These are phyloP conservation scores for Heritiera fomes DNA, from an alignment of 345 rosid genomes.

Conservation along the genomic window DNA sequence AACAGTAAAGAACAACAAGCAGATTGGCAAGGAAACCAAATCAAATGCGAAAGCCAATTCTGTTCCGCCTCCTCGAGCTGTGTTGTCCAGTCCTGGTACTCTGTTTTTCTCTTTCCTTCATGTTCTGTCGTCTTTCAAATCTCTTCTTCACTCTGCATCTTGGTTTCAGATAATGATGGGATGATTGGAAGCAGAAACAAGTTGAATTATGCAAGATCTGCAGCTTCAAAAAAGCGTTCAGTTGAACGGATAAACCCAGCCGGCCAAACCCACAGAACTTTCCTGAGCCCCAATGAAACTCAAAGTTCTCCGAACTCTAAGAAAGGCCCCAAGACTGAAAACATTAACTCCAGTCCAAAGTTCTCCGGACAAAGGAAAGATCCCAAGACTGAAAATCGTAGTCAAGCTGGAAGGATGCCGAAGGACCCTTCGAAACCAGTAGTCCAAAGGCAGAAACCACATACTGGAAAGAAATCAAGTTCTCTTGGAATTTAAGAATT, in stretches of 20 bases:
- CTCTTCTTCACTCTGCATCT: background rate
- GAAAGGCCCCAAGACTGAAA: conserved; percentile 4
- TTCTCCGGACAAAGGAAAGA: background rate
- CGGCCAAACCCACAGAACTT: background rate
- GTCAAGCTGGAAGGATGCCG: background rate
- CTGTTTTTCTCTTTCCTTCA: background rate
- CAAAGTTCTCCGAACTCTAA: background rate
- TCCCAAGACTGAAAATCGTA: background rate
- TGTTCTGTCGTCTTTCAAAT: background rate
- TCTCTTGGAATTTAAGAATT: background rate
- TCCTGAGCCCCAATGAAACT: background rate
- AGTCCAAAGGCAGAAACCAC: conserved; percentile 1
- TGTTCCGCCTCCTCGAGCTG: conserved; percentile 35
- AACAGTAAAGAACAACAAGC: conserved; percentile 16
- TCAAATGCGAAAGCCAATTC: conserved; percentile 6
- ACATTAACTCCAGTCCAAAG: background rate
- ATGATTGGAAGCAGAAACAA: conserved; percentile 28
- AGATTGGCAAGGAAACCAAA: background rate
- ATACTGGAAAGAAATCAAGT: conserved; percentile 8
- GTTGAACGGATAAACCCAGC: background rate
- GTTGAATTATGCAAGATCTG: conserved; percentile 3
- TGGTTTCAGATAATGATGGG: conserved; percentile 35
- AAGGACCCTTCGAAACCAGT: background rate
- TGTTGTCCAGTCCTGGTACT: conserved; percentile 43
- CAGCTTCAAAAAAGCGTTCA: conserved; percentile 15